These are phyloP conservation scores for Aspergillus nanangensis DNA, from an alignment of 495 filamentous ascomycete genomes.

Conservation along the genomic window DNA sequence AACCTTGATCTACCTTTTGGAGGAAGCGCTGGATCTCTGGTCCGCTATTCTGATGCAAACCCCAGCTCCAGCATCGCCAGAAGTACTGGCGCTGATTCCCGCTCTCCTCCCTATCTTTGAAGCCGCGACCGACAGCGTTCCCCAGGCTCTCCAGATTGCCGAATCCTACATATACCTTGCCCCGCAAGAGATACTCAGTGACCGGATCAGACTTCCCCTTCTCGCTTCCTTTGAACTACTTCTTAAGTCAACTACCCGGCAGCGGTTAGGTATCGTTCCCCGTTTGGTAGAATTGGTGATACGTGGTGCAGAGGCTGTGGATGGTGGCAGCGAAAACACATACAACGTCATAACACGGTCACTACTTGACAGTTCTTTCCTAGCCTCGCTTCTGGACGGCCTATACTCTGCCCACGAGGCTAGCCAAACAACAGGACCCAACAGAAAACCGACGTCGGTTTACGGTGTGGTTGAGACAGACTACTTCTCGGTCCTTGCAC, in stretches of 20 bases:
- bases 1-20: conserved; percentile 76
- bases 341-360: conserved; percentile 58
- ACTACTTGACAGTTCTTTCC: conserved; percentile 63
- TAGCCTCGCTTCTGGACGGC: conserved; percentile 62
- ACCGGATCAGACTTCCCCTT: conserved; percentile 52
- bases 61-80: conserved; percentile 56
- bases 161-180: conserved; percentile 79
- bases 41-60: conserved; percentile 68
- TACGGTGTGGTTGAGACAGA: conserved; percentile 70
- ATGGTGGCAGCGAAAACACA: conserved; percentile 64
- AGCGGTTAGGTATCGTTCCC: conserved; percentile 62
- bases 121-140: conserved; percentile 63
- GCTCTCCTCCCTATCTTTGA: conserved; percentile 68
- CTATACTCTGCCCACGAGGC: conserved; percentile 68
- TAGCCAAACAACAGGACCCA: conserved; percentile 73
- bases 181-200: conserved; percentile 67
- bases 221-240: conserved; percentile 56
- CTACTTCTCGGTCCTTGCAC: conserved; percentile 78
- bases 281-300: conserved; percentile 69
- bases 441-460: conserved; percentile 55
- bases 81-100: conserved; percentile 62
- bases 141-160: conserved; percentile 64
- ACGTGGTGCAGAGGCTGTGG: conserved; percentile 62
- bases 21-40: conserved; percentile 92
- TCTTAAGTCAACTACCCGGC: conserved; percentile 48